These are phyloP conservation scores for Solanum paucissectum DNA, from an alignment of 257 asterid species.

Conservation along the genomic window DNA sequence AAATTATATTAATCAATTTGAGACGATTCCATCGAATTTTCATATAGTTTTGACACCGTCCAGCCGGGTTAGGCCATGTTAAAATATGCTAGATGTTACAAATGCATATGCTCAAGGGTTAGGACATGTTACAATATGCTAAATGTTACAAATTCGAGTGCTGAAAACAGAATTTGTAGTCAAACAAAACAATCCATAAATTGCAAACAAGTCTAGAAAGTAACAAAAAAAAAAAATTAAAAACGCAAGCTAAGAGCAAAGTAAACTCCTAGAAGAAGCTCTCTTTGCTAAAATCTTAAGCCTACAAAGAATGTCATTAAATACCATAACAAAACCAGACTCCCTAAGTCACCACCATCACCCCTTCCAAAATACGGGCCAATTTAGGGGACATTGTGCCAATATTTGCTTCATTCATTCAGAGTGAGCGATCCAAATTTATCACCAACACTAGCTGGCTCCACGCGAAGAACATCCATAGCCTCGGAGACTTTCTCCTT, in stretches of 20 bases:
- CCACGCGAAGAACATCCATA: slow-evolving; percentile 49
- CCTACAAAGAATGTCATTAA: background rate
- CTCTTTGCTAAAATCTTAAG: background rate
- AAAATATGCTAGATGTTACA: no score
- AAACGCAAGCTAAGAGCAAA: background rate
- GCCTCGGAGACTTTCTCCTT: slow-evolving; percentile 75
- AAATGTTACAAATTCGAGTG: background rate
- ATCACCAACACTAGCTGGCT: slow-evolving; percentile 11
- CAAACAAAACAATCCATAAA: background rate
- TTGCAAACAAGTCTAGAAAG: background rate
- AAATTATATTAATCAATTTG: no score
- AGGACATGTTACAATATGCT: background rate
- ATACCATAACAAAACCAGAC: background rate
- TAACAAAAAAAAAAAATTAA: background rate
- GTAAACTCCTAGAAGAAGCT: background rate
- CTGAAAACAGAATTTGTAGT: background rate
- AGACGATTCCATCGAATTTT: no score
- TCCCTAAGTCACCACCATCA: background rate
- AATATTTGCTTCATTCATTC: background rate
- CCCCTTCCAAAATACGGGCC: background rate
- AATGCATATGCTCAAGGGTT: no score
- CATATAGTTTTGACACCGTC: no score
- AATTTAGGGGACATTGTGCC: background rate
- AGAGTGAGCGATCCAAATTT: slow-evolving; percentile 13
- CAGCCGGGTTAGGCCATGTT: no score